These are phyloP conservation scores for Penicillium digitatum DNA, from an alignment of 2,329 filamentous ascomycete species.

Conservation along the genomic window DNA sequence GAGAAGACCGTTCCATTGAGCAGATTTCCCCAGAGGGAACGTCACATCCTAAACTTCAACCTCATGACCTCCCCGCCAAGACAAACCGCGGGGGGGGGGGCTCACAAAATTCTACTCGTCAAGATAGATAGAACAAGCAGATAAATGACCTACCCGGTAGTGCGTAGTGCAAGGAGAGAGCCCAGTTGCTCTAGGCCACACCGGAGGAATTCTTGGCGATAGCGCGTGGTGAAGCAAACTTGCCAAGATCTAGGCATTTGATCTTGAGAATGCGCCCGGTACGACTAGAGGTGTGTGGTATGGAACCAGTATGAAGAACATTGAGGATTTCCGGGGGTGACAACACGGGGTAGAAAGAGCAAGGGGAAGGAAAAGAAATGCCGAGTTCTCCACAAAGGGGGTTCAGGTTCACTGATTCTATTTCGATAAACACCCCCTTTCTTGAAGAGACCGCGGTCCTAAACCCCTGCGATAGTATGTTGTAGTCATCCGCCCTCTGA, in stretches of 20 bases:
- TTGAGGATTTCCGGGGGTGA: neutral
- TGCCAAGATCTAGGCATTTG: constrained; percentile 10
- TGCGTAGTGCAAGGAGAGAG: neutral
- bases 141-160: constrained; percentile 10
- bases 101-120: neutral
- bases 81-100: neutral
- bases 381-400: constrained; percentile 5
- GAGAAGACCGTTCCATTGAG: neutral
- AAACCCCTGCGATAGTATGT: constrained; percentile 2
- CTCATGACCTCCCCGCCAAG: constrained; percentile 1
- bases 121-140: constrained; percentile 1
- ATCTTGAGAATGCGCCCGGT: constrained; percentile 10
- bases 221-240: constrained; percentile 2
- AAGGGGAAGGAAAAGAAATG: neutral
- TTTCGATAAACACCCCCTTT: constrained; percentile 3
- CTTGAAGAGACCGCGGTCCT: constrained; percentile 3
- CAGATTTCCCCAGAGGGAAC: neutral
- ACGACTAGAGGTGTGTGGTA: neutral
- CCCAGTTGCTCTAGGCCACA: neutral
- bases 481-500: neutral
- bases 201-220: constrained; percentile 10
- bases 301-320: neutral
- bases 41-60: neutral
- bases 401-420: neutral
- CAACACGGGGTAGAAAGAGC: constrained; percentile 7